Evolutionary conservation across 805 yeast species (phyloP), one percentile per base, ranked within the genome.

Genomic region (Debaryomyces maramus): DNA sequence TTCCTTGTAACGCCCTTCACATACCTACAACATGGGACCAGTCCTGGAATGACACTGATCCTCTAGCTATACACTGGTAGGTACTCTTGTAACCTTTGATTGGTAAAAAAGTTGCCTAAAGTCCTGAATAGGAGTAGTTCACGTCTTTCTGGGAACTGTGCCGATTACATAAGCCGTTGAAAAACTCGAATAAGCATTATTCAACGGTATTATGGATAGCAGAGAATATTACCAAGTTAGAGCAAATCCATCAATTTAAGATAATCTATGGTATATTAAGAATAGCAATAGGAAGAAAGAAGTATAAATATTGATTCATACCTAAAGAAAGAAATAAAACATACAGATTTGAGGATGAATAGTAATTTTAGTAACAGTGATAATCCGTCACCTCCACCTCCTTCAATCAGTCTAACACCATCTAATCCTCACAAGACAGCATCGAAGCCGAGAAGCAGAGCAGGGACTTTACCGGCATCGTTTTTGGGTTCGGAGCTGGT

Each of bases 391-490:
- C 13, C 36, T 22, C 29, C 23, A n/a, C 65, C 67, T n/a, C 67
- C 65, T 15, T 34, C 61, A 10, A 58, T 60, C 17, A 53, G 62
- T 15, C 49, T 61, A 32, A 58, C 67, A 8, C 58, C 63, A 11
- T 55, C 62, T 11, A 43, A 32, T 58, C 58, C 26, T 48, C 41
- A 21, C 44, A 52, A 33, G 15, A 64, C 41, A 51, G 61, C 21
- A 50, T 61, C 45, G 56, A 59, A 48, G 48, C 70, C 50, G 70
- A 73, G 93, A 45, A 79, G 85, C 32, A 73, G 95, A 47, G 85
- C 93, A 2, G 93, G 93, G 2, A 86, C 95, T 10, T 64, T 86
- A 34, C 91, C 93, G 6, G 80, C 89, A 15, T 65, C 83, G 34
- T 71, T 81, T 41, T 42, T 57, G 34, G 49, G 51, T 26, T 38